Conservation (phyloP, 129 eudicot genomes). For the Rutidosis leptorrhynchoides region DNA sequence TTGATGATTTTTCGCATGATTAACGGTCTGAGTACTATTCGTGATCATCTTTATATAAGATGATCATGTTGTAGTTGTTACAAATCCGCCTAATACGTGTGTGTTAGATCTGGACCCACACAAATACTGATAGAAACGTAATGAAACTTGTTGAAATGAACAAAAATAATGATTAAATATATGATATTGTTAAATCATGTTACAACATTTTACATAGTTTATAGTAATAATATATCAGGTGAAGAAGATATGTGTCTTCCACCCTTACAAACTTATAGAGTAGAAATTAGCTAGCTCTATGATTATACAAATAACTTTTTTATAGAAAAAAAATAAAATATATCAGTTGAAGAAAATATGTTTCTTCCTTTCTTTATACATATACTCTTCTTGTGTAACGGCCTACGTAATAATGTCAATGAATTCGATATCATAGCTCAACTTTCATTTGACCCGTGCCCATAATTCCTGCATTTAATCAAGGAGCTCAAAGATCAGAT, state of each 20-base stretch:
- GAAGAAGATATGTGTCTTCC: too few species aligned
- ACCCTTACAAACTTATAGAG: conserved; percentile 21
- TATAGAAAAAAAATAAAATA: conserved; percentile 43
- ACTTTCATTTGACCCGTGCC: conserved; percentile 64
- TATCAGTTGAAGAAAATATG: conserved; percentile 38
- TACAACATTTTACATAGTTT: conserved; percentile 36
- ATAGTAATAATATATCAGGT: too few species aligned
- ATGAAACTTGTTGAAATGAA: conserved; percentile 18
- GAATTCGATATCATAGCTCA: conserved; percentile 50
- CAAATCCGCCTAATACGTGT: background rate
- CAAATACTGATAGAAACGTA: conserved; percentile 1
- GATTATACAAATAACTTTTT: conserved; percentile 39
- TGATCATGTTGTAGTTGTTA: background rate
- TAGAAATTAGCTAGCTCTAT: conserved; percentile 55
- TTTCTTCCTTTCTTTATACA: conserved; percentile 59
- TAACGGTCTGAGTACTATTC: conserved; percentile 5
- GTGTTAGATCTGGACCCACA: conserved; percentile 22
- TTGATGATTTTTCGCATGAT: conserved; percentile 18
- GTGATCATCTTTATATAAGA: conserved; percentile 3
- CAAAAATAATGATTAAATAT: conserved; percentile 39
- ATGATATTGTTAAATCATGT: conserved; percentile 30
- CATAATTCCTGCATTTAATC: conserved; percentile 43
- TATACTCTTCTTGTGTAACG: conserved; percentile 49
- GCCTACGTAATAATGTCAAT: conserved; percentile 44
- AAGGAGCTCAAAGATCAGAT: conserved; percentile 21